Evolutionary conservation across 805 yeast genomes (phyloP).

Genomic region (Myxozyma geophila): DNA sequence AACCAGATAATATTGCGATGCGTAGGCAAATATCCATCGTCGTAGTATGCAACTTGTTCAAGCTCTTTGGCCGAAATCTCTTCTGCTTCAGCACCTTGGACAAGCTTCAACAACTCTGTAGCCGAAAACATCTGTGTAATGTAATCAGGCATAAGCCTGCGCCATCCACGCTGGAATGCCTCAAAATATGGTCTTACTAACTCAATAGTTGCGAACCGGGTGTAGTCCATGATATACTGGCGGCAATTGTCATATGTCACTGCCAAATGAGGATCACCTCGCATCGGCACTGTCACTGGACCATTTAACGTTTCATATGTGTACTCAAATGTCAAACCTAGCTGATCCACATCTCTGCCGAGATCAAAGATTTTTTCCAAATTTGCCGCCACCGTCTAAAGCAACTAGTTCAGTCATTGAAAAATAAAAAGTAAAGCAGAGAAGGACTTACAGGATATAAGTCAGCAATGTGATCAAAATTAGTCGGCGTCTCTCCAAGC

Average conservation of each 20-base stretch:
- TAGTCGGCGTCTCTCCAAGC: slow-evolving; percentile 7
- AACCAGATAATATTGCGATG: slow-evolving; percentile 49
- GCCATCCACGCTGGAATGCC: slow-evolving; percentile 40
- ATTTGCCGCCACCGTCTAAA: slow-evolving; percentile 15
- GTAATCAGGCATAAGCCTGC: slow-evolving; percentile 29
- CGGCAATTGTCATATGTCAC: slow-evolving; percentile 33
- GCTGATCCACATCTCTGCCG: neutral
- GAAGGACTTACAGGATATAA: slow-evolving; percentile 37
- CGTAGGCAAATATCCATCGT: slow-evolving; percentile 49
- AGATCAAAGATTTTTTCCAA: neutral
- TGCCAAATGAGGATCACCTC: slow-evolving; percentile 2
- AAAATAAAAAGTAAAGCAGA: neutral
- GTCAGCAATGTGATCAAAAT: slow-evolving; percentile 34
- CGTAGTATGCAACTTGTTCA: slow-evolving; percentile 48
- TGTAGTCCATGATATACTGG: slow-evolving; percentile 30
- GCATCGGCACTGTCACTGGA: slow-evolving; percentile 13
- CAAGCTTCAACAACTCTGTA: slow-evolving; percentile 39
- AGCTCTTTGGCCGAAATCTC: slow-evolving; percentile 51
- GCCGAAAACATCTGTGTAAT: slow-evolving; percentile 29
- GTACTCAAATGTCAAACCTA: slow-evolving; percentile 36
- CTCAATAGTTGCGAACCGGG: slow-evolving; percentile 19
- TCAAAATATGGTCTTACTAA: slow-evolving; percentile 25
- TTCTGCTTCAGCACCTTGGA: slow-evolving; percentile 48
- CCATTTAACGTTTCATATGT: slow-evolving; percentile 23
- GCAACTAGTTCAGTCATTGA: slow-evolving; percentile 1